Evolutionary conservation across 2,329 filamentous ascomycete genomes (phyloP).

Genomic region (Epichloe gansuensis): DNA sequence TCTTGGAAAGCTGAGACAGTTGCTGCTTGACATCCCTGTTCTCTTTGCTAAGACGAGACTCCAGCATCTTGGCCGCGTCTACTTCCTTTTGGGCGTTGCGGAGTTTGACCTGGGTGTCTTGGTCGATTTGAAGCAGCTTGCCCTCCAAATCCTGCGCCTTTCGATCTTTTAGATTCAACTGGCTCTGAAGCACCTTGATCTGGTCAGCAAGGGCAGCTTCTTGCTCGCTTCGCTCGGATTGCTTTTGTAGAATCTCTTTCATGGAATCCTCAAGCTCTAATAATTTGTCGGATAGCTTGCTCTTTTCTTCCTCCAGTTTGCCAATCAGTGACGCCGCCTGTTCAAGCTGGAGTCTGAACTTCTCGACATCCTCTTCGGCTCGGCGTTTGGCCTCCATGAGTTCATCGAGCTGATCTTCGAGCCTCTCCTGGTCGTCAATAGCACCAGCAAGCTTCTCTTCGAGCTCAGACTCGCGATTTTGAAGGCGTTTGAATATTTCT

Average conservation of each 20-base stretch:
- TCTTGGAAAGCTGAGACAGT: conserved; percentile 74
- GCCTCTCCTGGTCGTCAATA: conserved; percentile 81
- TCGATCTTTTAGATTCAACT: conserved; percentile 75
- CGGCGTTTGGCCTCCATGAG: conserved; percentile 80
- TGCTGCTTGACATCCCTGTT: conserved; percentile 75
- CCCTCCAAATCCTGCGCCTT: conserved; percentile 79
- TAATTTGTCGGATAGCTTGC: conserved; percentile 54
- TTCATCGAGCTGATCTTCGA: conserved; percentile 87
- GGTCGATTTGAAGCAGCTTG: conserved; percentile 72
- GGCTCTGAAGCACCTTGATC: conserved; percentile 82
- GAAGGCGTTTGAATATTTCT: conserved; percentile 95
- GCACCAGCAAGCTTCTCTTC: conserved; percentile 87
- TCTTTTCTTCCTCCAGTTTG: conserved; percentile 77
- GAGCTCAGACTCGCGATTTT: conserved; percentile 79
- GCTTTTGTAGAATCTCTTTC: conserved; percentile 53
- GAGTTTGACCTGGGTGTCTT: conserved; percentile 80
- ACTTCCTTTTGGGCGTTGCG: conserved; percentile 68
- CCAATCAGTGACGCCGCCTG: conserved; percentile 82
- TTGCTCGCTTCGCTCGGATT: conserved; percentile 60
- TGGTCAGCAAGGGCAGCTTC: conserved; percentile 71
- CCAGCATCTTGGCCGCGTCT: conserved; percentile 56
- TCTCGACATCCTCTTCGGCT: conserved; percentile 72
- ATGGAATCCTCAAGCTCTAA: conserved; percentile 59
- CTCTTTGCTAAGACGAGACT: conserved; percentile 66
- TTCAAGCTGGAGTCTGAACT: conserved; percentile 69